Conservation (phyloP, 345 rosid genomes). For the Syzygium oleosum region DNA sequence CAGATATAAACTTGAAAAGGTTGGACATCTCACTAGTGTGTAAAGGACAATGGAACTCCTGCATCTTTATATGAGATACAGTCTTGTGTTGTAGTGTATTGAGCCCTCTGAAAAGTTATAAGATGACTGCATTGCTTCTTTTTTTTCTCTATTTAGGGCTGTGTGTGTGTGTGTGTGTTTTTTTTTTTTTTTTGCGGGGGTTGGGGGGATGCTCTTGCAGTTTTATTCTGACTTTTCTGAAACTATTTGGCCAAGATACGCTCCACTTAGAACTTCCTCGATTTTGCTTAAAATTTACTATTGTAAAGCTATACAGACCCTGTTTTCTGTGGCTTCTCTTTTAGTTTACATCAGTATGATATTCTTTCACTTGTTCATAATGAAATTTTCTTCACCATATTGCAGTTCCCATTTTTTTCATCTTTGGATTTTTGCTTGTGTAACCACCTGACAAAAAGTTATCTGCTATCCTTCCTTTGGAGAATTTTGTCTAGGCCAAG, state of each 20-base stretch:
- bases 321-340: not conserved
- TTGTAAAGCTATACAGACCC: not conserved
- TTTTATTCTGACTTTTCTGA: not conserved
- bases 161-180: not conserved
- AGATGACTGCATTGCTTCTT: not conserved
- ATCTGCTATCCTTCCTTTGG: not conserved
- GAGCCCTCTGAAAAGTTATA: not conserved
- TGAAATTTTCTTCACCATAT: not conserved
- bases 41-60: not conserved
- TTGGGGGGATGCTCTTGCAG: not conserved
- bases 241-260: not conserved
- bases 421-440: not conserved
- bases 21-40: conserved; percentile 2
- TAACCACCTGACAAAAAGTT: not conserved
- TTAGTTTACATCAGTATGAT: not conserved
- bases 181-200: not conserved
- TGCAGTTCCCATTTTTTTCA: not conserved
- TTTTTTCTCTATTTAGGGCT: not conserved
- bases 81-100: not conserved
- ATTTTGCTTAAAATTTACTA: not conserved
- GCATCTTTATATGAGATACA: not conserved
- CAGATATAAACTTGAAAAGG: conserved; percentile 88
- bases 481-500: conserved; percentile 47
- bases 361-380: not conserved
- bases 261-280: not conserved